Evolutionary conservation across 495 filamentous ascomycete species (phyloP).

Genomic region (Neurospora sp.): DNA sequence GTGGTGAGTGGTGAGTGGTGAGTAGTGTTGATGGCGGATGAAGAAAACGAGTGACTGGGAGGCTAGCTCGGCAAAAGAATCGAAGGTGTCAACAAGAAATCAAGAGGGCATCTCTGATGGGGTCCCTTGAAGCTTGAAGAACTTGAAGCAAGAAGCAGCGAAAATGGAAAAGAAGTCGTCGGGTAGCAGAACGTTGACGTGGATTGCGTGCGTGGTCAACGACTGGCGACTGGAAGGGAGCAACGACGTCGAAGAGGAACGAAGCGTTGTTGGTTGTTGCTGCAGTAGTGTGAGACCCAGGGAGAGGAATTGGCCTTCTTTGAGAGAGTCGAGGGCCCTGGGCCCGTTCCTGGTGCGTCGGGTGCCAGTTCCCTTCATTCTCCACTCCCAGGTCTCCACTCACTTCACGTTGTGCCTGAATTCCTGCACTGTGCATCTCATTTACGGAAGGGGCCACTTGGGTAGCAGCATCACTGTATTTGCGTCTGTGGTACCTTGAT

Average conservation of each 20-base stretch:
- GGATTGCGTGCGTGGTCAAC: not conserved
- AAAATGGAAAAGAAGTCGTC: not conserved
- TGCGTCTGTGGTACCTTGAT: not conserved
- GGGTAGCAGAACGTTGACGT: not conserved
- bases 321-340: slow-evolving; percentile 14
- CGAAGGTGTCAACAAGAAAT: slow-evolving; percentile 18
- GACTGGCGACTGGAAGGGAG: not conserved
- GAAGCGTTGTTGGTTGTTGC: slow-evolving; percentile 3
- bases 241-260: slow-evolving; percentile 1
- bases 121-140: not conserved
- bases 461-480: slow-evolving; percentile 12
- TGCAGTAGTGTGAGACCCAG: not conserved
- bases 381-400: not conserved
- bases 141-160: not conserved
- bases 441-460: slow-evolving; percentile 24
- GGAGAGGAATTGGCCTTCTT: not conserved
- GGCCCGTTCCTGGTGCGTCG: not conserved
- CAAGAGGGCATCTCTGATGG: not conserved
- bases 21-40: slow-evolving; percentile 5
- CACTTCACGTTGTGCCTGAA: slow-evolving; percentile 1
- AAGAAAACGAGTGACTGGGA: slow-evolving; percentile 40
- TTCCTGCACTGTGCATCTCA: slow-evolving; percentile 3
- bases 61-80: slow-evolving; percentile 38
- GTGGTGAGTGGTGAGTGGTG: slow-evolving; percentile 1
- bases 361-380: not conserved